Percentiles rank a stretch among this genome's conserved stretches.
Evolutionary conservation across 2,329 filamentous ascomycete genomes (phyloP).

Genomic region (Exophiala alcalophila): DNA sequence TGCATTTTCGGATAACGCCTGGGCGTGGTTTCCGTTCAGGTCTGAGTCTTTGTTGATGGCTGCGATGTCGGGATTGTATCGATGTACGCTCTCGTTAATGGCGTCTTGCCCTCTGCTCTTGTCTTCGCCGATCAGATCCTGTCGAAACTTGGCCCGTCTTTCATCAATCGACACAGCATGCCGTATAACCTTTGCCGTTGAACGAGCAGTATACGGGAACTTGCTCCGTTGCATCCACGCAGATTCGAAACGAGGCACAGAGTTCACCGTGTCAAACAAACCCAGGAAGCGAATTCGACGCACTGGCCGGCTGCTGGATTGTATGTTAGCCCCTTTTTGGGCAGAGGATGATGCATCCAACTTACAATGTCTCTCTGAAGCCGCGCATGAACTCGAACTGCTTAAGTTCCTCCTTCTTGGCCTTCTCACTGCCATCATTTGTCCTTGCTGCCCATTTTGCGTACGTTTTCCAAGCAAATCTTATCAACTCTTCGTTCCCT

Average conservation of each 20-base stretch:
- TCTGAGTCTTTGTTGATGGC: conserved; percentile 14
- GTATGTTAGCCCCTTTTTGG: conserved; percentile 4
- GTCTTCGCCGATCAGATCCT: conserved; percentile 53
- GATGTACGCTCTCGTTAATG: conserved; percentile 5
- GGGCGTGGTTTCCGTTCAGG: background rate
- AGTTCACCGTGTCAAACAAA: conserved; percentile 79
- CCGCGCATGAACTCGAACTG: conserved; percentile 74
- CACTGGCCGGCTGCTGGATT: conserved; percentile 57
- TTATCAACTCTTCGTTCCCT: conserved; percentile 81
- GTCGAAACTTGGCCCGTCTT: conserved; percentile 56
- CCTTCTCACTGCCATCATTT: conserved; percentile 38
- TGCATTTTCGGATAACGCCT: no score
- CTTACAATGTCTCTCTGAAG: conserved; percentile 73
- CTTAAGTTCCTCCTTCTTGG: conserved; percentile 51
- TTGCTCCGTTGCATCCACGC: conserved; percentile 71
- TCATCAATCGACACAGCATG: conserved; percentile 60
- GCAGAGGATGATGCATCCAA: no score
- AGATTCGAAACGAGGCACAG: conserved; percentile 71
- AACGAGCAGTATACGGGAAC: conserved; percentile 61
- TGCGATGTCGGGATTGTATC: conserved; percentile 15
- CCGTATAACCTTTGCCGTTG: conserved; percentile 54
- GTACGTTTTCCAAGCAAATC: conserved; percentile 81
- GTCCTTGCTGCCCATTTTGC: conserved; percentile 62
- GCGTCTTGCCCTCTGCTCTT: conserved; percentile 11
- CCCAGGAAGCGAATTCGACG: conserved; percentile 72